Evolutionary conservation across 2,329 filamentous ascomycete genomes (phyloP), one percentile per base, ranked within the genome.

Genomic region (Colletotrichum acutatum): DNA sequence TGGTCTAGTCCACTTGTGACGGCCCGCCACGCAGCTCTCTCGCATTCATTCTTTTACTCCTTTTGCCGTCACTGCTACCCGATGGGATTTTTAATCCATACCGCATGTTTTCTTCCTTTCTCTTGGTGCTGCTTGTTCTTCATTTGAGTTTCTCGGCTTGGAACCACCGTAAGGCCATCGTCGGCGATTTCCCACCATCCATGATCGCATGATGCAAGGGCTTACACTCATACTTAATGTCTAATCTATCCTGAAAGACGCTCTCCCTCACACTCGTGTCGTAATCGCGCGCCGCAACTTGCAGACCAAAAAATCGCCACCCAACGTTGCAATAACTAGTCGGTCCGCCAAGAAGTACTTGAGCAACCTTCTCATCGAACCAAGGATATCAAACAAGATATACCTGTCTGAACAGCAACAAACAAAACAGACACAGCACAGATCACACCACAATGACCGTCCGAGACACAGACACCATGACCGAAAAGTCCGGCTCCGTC

Each of bases 301-400:
- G 19, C 1, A 28, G 16, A 22, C 16, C 22, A 8, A 46, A 46
- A 57, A 26, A 60, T 60, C 56, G 63, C 26, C 46, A 63, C 42
- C 28, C 46, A 28, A 65, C 24, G 34, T 70, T 30, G 66, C 56
- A 49, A 56, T 16, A 60, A 49, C 34, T 59, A 42, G 37, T 69
- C 54, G 53, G 26, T 16, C 24, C 67, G 66, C 54, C 66, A 65
- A 61, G 70, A 46, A 56, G n/a, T 61, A 28, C 37, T 37, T 34
- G 58, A 24, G 28, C 53, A 53, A 24, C 8, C 37, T 42, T 42
- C 14, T 54, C 52, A 24, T 22, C 52, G 9, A 54, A 28, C 42
- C 7, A 49, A 9, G 42, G 16, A 49, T 49, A 49, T 49, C 42
- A 19, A 49, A 26, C 26, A 24, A 42, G 19, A 34, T 2, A 4